Evolutionary conservation across 1,284 basidiomycete genomes (phyloP).

Genomic region (Coniferiporia sulphurascens): DNA sequence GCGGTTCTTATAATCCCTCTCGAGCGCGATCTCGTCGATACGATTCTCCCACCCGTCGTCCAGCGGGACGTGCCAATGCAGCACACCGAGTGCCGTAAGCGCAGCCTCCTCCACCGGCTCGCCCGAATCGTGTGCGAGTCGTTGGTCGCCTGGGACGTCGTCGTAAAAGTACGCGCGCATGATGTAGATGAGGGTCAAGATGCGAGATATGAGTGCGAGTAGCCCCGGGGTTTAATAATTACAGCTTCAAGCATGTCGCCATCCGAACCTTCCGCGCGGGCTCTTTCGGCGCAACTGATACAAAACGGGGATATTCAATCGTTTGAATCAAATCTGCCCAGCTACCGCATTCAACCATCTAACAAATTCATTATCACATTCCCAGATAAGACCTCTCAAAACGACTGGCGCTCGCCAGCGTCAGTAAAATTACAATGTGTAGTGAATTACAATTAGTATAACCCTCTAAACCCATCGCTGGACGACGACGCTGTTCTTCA

Average conservation of each 20-base stretch:
- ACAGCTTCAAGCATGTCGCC: not conserved
- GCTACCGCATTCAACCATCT: no score
- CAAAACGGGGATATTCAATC: not conserved
- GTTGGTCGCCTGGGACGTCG: slow-evolving; percentile 71
- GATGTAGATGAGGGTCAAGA: not conserved
- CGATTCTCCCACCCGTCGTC: slow-evolving; percentile 46
- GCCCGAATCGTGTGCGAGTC: slow-evolving; percentile 69
- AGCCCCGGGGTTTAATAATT: not conserved
- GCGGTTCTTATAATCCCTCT: slow-evolving; percentile 73
- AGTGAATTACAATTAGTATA: no score
- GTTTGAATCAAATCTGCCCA: not conserved
- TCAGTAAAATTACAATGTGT: no score
- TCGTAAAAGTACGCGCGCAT: slow-evolving; percentile 86
- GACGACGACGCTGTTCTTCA: slow-evolving; percentile 82
- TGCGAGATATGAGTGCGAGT: not conserved
- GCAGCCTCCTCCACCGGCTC: slow-evolving; percentile 42
- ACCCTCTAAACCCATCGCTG: slow-evolving; percentile 63
- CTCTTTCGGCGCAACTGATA: no score
- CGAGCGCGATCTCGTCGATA: slow-evolving; percentile 55
- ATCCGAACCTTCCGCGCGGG: not conserved
- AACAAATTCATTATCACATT: no score
- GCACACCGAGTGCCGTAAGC: slow-evolving; percentile 55
- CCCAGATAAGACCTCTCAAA: no score
- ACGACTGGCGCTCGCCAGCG: no score
- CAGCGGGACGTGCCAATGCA: slow-evolving; percentile 58